phyloP scores from a whole-genome alignment of 805 yeast species.

The Sporopachydermia quercuum region DNA sequence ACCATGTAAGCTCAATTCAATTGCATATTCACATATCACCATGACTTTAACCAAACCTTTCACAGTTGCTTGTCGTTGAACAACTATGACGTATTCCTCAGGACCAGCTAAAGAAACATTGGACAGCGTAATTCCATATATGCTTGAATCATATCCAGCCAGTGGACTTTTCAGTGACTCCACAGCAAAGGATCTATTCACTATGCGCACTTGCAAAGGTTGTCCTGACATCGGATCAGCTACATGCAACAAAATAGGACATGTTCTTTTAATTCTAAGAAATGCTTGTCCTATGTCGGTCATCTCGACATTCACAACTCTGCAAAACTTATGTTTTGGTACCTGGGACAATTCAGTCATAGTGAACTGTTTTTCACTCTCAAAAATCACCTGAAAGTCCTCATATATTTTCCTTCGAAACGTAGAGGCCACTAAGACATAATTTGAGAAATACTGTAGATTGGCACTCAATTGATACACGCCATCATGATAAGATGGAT shows the following conservation, averaged over 20 bases:
- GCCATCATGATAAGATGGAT: background rate
- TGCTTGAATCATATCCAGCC: background rate
- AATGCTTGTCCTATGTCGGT: background rate
- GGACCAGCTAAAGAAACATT: too few relatives aligned
- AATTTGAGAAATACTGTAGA: background rate
- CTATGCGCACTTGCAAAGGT: background rate
- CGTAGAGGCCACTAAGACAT: background rate
- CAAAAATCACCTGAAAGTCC: background rate
- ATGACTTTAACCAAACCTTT: too few relatives aligned
- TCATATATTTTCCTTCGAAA: background rate
- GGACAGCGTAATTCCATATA: background rate
- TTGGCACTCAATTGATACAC: background rate
- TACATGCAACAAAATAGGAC: background rate
- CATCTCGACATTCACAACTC: background rate
- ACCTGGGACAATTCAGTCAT: background rate
- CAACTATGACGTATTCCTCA: too few relatives aligned
- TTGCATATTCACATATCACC: too few relatives aligned
- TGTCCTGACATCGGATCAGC: background rate
- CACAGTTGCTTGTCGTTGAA: too few relatives aligned
- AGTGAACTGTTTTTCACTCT: background rate
- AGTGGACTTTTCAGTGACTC: background rate
- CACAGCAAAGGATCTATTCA: too few relatives aligned
- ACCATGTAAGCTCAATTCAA: too few relatives aligned
- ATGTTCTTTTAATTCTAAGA: background rate
- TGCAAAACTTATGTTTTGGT: background rate